phyloP scores from a whole-genome alignment of 2,329 filamentous ascomycete genomes.

The Pseudonectria buxi region DNA sequence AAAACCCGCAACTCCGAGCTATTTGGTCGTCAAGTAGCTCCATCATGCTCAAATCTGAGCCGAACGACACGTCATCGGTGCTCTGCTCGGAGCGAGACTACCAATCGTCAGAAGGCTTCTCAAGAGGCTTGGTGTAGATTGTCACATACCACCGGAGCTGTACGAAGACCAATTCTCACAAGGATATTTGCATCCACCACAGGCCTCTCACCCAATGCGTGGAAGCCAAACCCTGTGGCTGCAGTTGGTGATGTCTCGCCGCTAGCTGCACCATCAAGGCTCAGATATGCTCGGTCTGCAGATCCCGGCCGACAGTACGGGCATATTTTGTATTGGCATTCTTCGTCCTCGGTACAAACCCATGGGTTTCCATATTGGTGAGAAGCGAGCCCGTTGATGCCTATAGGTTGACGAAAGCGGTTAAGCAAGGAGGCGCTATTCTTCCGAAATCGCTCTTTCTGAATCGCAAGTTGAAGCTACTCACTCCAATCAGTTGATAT shows the following conservation, averaged over 20 bases:
- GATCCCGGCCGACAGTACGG: constrained; percentile 39
- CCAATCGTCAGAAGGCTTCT: not conserved
- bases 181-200: constrained; percentile 33
- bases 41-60: constrained; percentile 15
- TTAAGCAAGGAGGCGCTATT: constrained; percentile 16
- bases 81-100: constrained; percentile 5
- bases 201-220: constrained; percentile 36
- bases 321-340: constrained; percentile 48
- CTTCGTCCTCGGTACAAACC: constrained; percentile 29
- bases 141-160: constrained; percentile 29
- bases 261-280: constrained; percentile 42
- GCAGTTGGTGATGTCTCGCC: constrained; percentile 44
- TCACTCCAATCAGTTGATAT: not conserved
- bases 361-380: constrained; percentile 28
- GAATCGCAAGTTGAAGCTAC: constrained; percentile 22
- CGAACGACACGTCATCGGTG: constrained; percentile 5
- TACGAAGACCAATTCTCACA: constrained; percentile 33
- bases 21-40: constrained; percentile 24
- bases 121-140: too few species aligned
- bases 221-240: constrained; percentile 47
- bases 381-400: constrained; percentile 10
- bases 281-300: constrained; percentile 40
- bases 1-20: constrained; percentile 10
- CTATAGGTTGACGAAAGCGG: constrained; percentile 9
- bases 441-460: constrained; percentile 19